These are phyloP conservation scores for Taxawa tesnikishii DNA, from an alignment of 2,329 filamentous ascomycete genomes.

Conservation along the genomic window DNA sequence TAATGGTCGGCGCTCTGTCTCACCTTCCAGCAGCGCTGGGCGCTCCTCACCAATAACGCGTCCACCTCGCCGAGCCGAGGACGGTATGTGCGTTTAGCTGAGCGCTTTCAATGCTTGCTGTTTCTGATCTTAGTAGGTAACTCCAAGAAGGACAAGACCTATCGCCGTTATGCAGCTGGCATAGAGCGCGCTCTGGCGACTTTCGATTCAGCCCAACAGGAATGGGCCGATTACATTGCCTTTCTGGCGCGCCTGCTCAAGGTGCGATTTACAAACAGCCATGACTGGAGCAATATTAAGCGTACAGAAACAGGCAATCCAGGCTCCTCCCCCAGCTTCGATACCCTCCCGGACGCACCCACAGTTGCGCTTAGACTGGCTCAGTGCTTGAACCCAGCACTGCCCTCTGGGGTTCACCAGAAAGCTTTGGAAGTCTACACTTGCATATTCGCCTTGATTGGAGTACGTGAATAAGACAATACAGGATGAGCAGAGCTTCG, in stretches of 20 bases:
- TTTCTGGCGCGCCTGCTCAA: constrained; percentile 86
- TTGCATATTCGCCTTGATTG: constrained; percentile 78
- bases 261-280: too few relatives aligned
- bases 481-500: constrained; percentile 1
- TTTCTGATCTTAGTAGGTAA: too few relatives aligned
- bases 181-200: constrained; percentile 79
- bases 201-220: constrained; percentile 87
- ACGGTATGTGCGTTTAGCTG: constrained; percentile 46
- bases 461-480: constrained; percentile 32
- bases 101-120: too few relatives aligned
- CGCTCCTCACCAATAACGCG: constrained; percentile 63
- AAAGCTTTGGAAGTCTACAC: constrained; percentile 91
- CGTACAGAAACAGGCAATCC: constrained; percentile 83
- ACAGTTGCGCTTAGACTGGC: constrained; percentile 81
- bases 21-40: constrained; percentile 67
- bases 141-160: constrained; percentile 45
- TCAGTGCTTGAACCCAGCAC: constrained; percentile 84
- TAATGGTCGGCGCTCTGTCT: constrained; percentile 46
- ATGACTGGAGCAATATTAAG: too few relatives aligned
- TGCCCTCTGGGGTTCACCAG: constrained; percentile 94
- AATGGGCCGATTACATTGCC: constrained; percentile 99
- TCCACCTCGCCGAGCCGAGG: constrained; percentile 65
- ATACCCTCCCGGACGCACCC: constrained; percentile 67
- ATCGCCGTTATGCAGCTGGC: constrained; percentile 78
- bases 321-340: constrained; percentile 65